Conservation (phyloP, 176 grass and related monocot genomes). For the maize (Zea mays) region Zm-B73-REFERENCE-NAM-5.0 NC_050105.1:140630501-140631000, state of each 20-base stretch:
- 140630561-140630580: too few relatives aligned
- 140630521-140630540: too few relatives aligned
- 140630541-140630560: too few relatives aligned
- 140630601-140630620: background rate
- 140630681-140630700: background rate
- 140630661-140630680: background rate
- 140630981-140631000: too few relatives aligned
- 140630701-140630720: conserved; percentile 5
- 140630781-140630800: background rate
- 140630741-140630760: conserved; percentile 10
- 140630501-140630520: too few relatives aligned
- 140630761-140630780: background rate
- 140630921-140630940: too few relatives aligned
- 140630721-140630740: conserved; percentile 18
- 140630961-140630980: too few relatives aligned
- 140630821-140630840: background rate
- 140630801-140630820: background rate
- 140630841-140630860: background rate
- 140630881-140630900: background rate
- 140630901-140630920: too few relatives aligned
- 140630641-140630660: background rate
- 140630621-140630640: background rate
- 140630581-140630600: too few relatives aligned
- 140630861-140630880: background rate
- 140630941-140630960: too few relatives aligned